Conservation (phyloP, 441 rosid genomes). For the Adansonia grandidieri region DNA sequence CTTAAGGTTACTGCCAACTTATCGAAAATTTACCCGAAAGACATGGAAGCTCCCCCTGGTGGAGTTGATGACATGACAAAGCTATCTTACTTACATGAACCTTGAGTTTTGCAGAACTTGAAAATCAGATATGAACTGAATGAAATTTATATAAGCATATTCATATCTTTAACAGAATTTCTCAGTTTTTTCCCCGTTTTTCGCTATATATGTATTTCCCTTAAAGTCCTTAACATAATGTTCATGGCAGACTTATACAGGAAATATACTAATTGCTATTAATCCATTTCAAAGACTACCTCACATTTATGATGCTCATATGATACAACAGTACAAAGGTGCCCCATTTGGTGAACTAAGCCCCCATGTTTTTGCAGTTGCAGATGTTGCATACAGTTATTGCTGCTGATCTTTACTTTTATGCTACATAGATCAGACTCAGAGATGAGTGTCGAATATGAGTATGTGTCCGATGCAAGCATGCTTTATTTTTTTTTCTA, state of each 20-base stretch:
- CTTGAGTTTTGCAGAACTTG: constrained; percentile 91
- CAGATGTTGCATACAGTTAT: constrained; percentile 90
- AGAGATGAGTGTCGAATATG: no score
- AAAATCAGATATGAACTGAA: constrained; percentile 85
- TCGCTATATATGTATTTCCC: neutral
- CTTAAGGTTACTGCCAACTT: constrained; percentile 64
- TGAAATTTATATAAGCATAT: constrained; percentile 88
- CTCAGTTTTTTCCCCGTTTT: constrained; percentile 33
- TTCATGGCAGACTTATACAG: constrained; percentile 94
- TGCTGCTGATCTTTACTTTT: constrained; percentile 24
- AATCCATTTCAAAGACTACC: constrained; percentile 99
- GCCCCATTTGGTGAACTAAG: constrained; percentile 97
- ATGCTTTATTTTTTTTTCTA: no score
- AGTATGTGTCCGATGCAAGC: no score
- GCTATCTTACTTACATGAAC: constrained; percentile 93
- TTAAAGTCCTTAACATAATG: neutral
- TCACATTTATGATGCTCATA: constrained; percentile 93
- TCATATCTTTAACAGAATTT: constrained; percentile 32
- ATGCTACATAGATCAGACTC: neutral
- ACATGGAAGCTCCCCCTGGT: constrained; percentile 93
- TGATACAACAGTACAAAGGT: constrained; percentile 99
- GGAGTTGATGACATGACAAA: constrained; percentile 99
- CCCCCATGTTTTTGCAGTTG: constrained; percentile 98
- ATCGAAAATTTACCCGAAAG: constrained; percentile 83
- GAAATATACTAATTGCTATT: constrained; percentile 95